Percentiles rank a stretch among this genome's conserved stretches.
These are phyloP conservation scores for Camelina sativa DNA, from an alignment of 345 rosid genomes.

Conservation along the genomic window DNA sequence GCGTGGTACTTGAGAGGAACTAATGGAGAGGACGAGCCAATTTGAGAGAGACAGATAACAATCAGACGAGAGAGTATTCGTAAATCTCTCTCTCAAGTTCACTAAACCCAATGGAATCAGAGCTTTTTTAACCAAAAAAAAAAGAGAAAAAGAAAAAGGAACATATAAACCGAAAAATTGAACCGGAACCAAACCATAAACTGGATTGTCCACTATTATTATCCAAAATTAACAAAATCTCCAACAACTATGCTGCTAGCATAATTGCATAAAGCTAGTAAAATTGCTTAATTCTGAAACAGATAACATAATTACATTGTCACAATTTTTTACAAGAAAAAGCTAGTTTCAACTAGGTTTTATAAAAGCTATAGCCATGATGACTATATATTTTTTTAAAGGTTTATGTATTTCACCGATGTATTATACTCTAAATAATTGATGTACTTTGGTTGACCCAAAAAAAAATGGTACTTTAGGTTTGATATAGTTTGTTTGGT, in stretches of 20 bases:
- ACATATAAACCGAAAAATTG: not conserved
- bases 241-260: not conserved
- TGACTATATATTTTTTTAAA: no score
- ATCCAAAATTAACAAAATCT: not conserved
- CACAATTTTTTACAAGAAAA: not conserved
- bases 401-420: no score
- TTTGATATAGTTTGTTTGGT: no score
- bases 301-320: no score
- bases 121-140: not conserved
- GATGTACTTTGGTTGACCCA: no score
- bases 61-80: constrained; percentile 10
- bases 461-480: no score
- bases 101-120: constrained; percentile 5
- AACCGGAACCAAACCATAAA: not conserved
- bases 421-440: no score
- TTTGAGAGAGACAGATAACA: constrained; percentile 3
- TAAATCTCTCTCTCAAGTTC: not conserved
- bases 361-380: no score
- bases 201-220: not conserved
- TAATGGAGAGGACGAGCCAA: constrained; percentile 12
- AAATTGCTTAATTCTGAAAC: not conserved
- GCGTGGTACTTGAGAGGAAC: constrained; percentile 11
- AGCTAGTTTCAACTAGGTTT: not conserved
- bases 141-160: not conserved
- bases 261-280: not conserved